Evolutionary conservation across 768 basidiomycete species (phyloP), one percentile per base, ranked within the genome.

Genomic region (Auricularia sp.): DNA sequence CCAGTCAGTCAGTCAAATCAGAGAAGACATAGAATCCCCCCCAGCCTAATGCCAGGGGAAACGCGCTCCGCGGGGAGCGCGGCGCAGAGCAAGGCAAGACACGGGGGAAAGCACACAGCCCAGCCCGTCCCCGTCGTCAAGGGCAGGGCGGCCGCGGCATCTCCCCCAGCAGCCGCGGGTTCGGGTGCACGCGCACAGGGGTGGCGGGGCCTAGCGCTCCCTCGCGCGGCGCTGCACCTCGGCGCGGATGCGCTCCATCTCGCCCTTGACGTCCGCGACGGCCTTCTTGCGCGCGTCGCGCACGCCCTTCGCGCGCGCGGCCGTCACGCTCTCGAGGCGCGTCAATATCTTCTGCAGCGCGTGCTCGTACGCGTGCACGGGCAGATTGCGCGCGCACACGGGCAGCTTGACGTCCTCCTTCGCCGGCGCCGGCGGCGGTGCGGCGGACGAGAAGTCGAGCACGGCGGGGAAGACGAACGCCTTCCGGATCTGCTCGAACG

Each of bases 291-390:
- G 56, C 56, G 21, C 29, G 14, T 59, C 56, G 23, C 56, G 21
- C 56, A 59, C 56, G 56, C 56, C 56, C 29, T 23, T 29, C 23
- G 34, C 56, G 56, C 56, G 56, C 23, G 29, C 56, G 56, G 21
- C 12, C 56, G 16, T 23, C 1, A 59, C 56, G 21, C 29, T 23
- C 34, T 59, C 56, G 3, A 59, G 56, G 2, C 56, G 56, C 29
- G 16, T 34, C 7, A 59, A 4, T 0, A 59, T 33, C 56, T 59
- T 59, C 16, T 34, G 21, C 34, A 59, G 29, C 56, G 56, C 56
- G 29, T 59, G 56, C 34, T 59, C 56, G 56, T 59, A 59, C 56
- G 56, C 56, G 56, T 59, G 56, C 29, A 59, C 56, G 4, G 56
- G 11, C 2, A 59, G 56, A 35, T 59, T 59, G 56, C 56, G 56